Percentiles rank a stretch among this genome's conserved stretches.
Conservation (phyloP, 2,329 filamentous ascomycete genomes). For the Pseudocercospora fuligena region DNA sequence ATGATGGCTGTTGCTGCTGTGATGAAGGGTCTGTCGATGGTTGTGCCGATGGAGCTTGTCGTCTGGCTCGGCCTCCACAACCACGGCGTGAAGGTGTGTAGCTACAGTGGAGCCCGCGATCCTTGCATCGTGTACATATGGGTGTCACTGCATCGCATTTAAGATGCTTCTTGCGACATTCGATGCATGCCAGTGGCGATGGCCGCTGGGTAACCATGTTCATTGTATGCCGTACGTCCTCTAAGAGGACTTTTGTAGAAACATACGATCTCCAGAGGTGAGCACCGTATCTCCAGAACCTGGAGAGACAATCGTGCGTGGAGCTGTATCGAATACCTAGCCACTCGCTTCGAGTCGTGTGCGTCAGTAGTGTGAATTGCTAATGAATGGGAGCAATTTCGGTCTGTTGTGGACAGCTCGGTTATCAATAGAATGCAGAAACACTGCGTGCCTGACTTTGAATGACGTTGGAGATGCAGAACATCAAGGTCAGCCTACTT, state of each 20-base stretch:
- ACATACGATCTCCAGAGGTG: background rate
- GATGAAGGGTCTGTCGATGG: background rate
- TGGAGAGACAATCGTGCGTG: no score
- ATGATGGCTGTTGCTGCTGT: slow-evolving; percentile 1
- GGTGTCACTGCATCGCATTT: slow-evolving; percentile 75
- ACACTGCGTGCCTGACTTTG: background rate
- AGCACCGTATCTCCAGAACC: no score
- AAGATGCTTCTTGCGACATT: slow-evolving; percentile 66
- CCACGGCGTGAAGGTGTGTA: slow-evolving; percentile 77
- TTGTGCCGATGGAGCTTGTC: slow-evolving; percentile 23
- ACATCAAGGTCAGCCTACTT: background rate
- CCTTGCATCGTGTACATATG: slow-evolving; percentile 67
- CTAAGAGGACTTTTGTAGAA: background rate
- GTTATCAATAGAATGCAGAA: background rate
- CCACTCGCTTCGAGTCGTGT: no score
- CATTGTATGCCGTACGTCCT: background rate
- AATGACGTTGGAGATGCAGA: background rate
- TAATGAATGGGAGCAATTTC: no score
- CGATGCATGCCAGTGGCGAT: slow-evolving; percentile 40
- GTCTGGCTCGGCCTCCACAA: slow-evolving; percentile 62
- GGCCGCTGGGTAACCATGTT: slow-evolving; percentile 13
- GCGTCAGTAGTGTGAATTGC: no score
- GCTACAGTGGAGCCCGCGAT: slow-evolving; percentile 65
- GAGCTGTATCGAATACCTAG: no score
- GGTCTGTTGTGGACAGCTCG: background rate